Conservation (phyloP, 768 basidiomycete genomes). For the Xerocomus potaroensis region DNA sequence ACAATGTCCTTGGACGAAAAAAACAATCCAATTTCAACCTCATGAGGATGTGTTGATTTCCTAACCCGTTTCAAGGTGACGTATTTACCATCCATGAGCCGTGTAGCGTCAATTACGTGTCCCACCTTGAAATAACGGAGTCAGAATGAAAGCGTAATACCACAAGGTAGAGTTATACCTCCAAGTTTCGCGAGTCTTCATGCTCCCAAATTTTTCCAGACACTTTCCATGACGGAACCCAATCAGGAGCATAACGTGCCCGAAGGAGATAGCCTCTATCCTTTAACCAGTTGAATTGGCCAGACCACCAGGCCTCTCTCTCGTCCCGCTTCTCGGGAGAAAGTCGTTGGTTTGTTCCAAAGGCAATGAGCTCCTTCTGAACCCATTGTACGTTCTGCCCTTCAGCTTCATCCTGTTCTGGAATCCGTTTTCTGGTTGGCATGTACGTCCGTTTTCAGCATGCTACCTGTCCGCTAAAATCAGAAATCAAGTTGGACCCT, state of each 20-base stretch:
- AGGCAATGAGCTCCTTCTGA: slow-evolving; percentile 4
- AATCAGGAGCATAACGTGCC: not conserved
- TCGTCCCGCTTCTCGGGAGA: not conserved
- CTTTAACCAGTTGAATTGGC: slow-evolving; percentile 3
- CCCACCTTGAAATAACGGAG: not conserved
- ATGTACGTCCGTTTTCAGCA: no score
- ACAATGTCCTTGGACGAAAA: slow-evolving; percentile 11
- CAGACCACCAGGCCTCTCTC: slow-evolving; percentile 15
- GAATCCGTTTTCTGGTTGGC: not conserved
- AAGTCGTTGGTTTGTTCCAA: not conserved
- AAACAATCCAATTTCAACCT: not conserved
- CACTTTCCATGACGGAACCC: not conserved
- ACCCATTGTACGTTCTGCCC: not conserved
- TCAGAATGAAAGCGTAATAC: not conserved
- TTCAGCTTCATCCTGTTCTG: not conserved
- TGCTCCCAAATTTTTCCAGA: not conserved
- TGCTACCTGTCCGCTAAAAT: no score
- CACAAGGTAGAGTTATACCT: not conserved
- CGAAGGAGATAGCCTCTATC: not conserved
- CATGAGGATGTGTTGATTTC: not conserved
- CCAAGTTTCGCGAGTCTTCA: not conserved
- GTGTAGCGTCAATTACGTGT: slow-evolving; percentile 14
- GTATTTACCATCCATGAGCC: not conserved
- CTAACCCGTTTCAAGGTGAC: not conserved
- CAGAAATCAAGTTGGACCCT: no score